Evolutionary conservation across 1,284 basidiomycete genomes (phyloP).

Genomic region (Coniophora puteana): DNA sequence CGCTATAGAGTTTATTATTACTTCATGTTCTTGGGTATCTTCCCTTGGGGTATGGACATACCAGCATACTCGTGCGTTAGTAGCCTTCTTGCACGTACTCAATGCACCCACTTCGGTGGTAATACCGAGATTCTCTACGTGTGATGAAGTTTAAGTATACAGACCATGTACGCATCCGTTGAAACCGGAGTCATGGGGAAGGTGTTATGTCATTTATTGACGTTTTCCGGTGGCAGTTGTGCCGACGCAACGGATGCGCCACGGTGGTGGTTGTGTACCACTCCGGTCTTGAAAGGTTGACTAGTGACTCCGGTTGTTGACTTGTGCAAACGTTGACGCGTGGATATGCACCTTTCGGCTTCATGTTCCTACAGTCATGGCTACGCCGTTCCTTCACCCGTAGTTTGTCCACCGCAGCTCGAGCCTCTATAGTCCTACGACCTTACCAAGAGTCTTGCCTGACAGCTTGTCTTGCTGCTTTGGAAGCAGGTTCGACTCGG

Average conservation of each 20-base stretch:
- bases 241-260: too few relatives aligned
- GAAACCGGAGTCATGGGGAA: too few relatives aligned
- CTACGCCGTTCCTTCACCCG: slow-evolving; percentile 7
- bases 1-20: slow-evolving; percentile 30
- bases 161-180: too few relatives aligned
- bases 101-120: too few relatives aligned
- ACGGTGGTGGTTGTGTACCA: too few relatives aligned
- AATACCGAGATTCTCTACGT: slow-evolving; percentile 3
- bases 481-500: slow-evolving; percentile 60
- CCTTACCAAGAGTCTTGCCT: slow-evolving; percentile 93
- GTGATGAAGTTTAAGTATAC: neutral
- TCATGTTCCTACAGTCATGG: neutral
- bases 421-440: slow-evolving; percentile 41
- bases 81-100: slow-evolving; percentile 11
- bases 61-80: slow-evolving; percentile 23
- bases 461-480: slow-evolving; percentile 71
- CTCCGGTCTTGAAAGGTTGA: too few relatives aligned
- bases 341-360: neutral
- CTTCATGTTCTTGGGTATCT: slow-evolving; percentile 25
- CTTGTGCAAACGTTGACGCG: neutral
- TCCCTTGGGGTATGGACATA: slow-evolving; percentile 18
- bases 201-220: too few relatives aligned
- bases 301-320: too few relatives aligned
- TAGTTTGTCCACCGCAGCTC: slow-evolving; percentile 2
- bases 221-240: too few relatives aligned